phyloP scores from a whole-genome alignment of 768 basidiomycete species.

The Pulveroboletus ravenelii region DNA sequence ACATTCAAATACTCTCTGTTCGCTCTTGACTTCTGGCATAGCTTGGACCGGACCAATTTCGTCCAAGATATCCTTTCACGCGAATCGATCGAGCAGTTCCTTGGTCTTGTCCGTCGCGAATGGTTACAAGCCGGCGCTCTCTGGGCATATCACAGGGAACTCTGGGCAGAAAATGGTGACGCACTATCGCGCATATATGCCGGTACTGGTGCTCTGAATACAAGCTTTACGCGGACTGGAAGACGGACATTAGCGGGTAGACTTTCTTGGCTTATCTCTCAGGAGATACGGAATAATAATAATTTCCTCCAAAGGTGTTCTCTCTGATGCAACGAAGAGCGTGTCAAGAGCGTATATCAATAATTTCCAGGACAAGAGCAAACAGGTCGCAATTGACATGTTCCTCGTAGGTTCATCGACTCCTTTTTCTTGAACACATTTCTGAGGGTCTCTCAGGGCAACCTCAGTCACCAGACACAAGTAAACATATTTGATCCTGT shows the following conservation, averaged over 20 bases:
- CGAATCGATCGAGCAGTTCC: conserved; percentile 75
- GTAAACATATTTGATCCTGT: conserved; percentile 94
- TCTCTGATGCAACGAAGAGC: conserved; percentile 96
- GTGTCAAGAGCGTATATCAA: conserved; percentile 95
- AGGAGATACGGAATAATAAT: conserved; percentile 3
- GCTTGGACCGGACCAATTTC: conserved; percentile 96
- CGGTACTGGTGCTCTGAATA: conserved; percentile 90
- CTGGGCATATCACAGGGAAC: conserved; percentile 85
- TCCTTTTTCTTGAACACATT: neutral
- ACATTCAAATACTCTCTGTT: neutral
- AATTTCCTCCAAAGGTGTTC: conserved; percentile 50
- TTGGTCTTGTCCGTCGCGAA: conserved; percentile 70
- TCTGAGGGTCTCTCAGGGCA: conserved; percentile 59
- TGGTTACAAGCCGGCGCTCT: conserved; percentile 66
- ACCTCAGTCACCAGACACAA: conserved; percentile 80
- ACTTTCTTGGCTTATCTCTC: conserved; percentile 6
- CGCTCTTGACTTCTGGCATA: conserved; percentile 28
- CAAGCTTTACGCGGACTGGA: conserved; percentile 91
- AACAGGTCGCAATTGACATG: conserved; percentile 93
- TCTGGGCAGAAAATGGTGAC: conserved; percentile 98
- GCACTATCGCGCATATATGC: conserved; percentile 92
- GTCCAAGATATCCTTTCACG: conserved; percentile 93
- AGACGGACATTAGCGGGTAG: conserved; percentile 87
- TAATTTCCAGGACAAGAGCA: conserved; percentile 93
- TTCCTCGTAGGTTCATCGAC: conserved; percentile 62